phyloP scores from a whole-genome alignment of 208 protist genomes.

The Crithidia mellificae region DNA sequence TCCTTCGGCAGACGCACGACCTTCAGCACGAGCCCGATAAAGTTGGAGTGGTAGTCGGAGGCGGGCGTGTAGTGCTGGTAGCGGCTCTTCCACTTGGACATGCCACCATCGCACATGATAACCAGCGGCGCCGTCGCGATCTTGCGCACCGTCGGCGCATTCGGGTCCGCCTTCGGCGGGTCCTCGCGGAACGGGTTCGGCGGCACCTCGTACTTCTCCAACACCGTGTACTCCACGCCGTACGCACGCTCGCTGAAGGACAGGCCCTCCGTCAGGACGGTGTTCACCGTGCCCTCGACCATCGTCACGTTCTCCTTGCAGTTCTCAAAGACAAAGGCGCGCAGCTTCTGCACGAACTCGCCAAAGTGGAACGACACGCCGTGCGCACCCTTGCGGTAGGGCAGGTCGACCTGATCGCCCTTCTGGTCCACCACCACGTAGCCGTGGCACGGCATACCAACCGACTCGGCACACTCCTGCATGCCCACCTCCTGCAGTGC shows the following conservation, averaged over 20 bases:
- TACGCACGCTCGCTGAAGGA: constrained; percentile 72
- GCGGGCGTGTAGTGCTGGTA: constrained; percentile 83
- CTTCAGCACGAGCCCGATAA: constrained; percentile 86
- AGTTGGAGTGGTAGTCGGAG: constrained; percentile 85
- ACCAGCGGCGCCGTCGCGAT: constrained; percentile 80
- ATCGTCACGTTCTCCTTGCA: constrained; percentile 81
- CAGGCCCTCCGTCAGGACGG: constrained; percentile 58
- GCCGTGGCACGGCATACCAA: constrained; percentile 85
- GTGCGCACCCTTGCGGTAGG: constrained; percentile 60
- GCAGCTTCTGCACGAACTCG: constrained; percentile 91
- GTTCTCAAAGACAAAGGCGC: constrained; percentile 64
- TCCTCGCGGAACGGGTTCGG: constrained; percentile 57
- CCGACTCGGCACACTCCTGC: constrained; percentile 77
- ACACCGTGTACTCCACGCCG: constrained; percentile 76
- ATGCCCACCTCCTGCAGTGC: constrained; percentile 87
- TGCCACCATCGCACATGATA: constrained; percentile 93
- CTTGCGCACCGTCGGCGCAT: constrained; percentile 40
- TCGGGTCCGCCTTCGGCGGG: constrained; percentile 32
- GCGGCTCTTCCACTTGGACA: constrained; percentile 90
- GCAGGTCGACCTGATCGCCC: constrained; percentile 61
- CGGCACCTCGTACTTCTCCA: constrained; percentile 55
- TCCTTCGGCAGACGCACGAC: constrained; percentile 71
- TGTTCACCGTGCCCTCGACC: constrained; percentile 81
- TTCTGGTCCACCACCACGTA: constrained; percentile 87
- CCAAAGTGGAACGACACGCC: constrained; percentile 94